These are phyloP conservation scores for Rhododendron molle DNA, from an alignment of 148 eudicot genomes.

Conservation along the genomic window DNA sequence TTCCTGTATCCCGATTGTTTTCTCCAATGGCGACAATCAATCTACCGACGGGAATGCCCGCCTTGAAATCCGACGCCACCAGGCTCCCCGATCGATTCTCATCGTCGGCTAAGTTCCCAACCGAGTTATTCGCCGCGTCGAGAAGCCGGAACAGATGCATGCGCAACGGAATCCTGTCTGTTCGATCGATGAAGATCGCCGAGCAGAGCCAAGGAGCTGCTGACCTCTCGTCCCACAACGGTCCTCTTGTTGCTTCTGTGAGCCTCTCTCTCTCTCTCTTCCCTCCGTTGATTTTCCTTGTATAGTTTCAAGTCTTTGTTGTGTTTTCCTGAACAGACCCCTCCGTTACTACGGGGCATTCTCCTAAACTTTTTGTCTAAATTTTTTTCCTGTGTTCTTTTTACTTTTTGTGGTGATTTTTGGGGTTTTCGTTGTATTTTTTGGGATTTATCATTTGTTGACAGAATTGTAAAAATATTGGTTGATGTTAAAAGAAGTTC, in stretches of 20 bases:
- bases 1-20: background rate
- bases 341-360: background rate
- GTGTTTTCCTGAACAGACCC: background rate
- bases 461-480: no score
- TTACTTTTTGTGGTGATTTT: no score
- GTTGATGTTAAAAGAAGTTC: no score
- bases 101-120: conserved; percentile 27
- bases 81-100: conserved; percentile 30
- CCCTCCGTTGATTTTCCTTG: background rate
- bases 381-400: no score
- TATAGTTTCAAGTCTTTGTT: background rate
- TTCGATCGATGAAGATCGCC: conserved; percentile 36
- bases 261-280: background rate
- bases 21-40: conserved; percentile 41
- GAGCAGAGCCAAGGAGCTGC: conserved; percentile 20
- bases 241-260: conserved; percentile 36
- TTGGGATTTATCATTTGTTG: no score
- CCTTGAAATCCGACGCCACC: conserved; percentile 23
- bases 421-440: no score
- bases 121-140: conserved; percentile 16
- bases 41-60: conserved; percentile 29
- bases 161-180: conserved; percentile 20
- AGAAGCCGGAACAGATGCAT: conserved; percentile 20
- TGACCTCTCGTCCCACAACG: conserved; percentile 30
- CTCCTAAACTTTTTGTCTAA: no score